Conservation (phyloP, 192 early-diverging fungal genomes). For the Podila epicladia region DNA sequence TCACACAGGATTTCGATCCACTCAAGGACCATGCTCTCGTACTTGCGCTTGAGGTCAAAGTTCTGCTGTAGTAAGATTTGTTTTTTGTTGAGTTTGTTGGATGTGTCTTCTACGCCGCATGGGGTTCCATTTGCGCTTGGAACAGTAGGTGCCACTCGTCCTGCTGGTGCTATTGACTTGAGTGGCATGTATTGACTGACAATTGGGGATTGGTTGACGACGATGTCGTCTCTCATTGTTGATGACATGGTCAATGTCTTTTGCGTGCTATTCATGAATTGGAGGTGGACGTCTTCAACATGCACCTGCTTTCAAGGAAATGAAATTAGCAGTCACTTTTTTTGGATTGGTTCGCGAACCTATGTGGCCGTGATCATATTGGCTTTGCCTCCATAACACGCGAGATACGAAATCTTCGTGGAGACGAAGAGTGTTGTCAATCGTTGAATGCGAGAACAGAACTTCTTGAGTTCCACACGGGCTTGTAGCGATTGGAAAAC, state of each 20-base stretch:
- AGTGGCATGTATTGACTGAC: constrained; percentile 36
- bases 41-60: constrained; percentile 40
- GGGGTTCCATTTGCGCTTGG: not conserved
- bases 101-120: not conserved
- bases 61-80: constrained; percentile 35
- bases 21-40: constrained; percentile 52
- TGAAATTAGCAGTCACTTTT: too few species aligned
- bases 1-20: constrained; percentile 62
- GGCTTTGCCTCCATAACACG: too few species aligned
- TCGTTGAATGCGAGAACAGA: too few species aligned
- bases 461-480: too few species aligned
- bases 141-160: not conserved
- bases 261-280: not conserved
- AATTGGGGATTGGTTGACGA: constrained; percentile 34
- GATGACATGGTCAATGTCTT: not conserved
- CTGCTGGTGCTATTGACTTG: not conserved
- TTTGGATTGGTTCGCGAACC: too few species aligned
- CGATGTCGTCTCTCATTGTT: constrained; percentile 51
- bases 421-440: too few species aligned
- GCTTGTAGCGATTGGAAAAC: too few species aligned
- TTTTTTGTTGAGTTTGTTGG: constrained; percentile 18
- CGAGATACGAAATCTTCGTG: not conserved
- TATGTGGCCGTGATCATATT: too few species aligned
- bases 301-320: too few species aligned
- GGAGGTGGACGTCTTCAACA: not conserved